Evolutionary conservation across 345 rosid genomes (phyloP), one percentile per base, ranked within the genome.

Genomic region (Mercurialis annua): DNA sequence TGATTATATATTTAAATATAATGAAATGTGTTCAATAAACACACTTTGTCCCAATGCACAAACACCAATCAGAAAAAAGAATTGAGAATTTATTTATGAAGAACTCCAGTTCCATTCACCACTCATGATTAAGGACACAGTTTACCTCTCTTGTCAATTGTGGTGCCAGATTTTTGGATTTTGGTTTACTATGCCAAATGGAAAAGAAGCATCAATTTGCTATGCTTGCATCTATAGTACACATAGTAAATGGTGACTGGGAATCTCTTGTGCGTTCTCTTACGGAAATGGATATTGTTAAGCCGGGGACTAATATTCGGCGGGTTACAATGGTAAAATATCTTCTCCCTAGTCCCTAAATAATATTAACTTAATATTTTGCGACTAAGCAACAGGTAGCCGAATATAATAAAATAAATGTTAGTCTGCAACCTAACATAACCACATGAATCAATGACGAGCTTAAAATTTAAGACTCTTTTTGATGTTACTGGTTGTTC

Each of bases 161-260:
- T 66, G 64, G 29, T 71, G 71, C 71, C 83, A 92, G 98, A 71
- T 92, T 90, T 82, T 74, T 92, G 83, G 98, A 92, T 82, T 92
- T 92, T 66, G 98, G 97, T 70, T 84, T 92, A 81, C 81, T 92
- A 65, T 90, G 98, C 78, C 90, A 83, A 52, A 92, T 92, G 98
- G 83, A 92, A 80, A 92, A 77, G 80, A 90, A 84, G 72, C 98
- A 92, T 81, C 93, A 83, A 70, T 85, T 77, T 73, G 97, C 96
- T 43, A 92, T 92, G 98, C 93, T 90, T 27, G 92, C 98, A 64
- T 84, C 98, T 36, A 85, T 90, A 46, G 93, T 92, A 51, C 93
- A 92, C 80, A 92, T 92, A 56, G 98, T 90, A 66, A 92, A 90
- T 76, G 97, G 90, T 59, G 96, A 90, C 69, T 92, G 97, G 98